Evolutionary conservation across 1,139 yeast genomes (phyloP).

Genomic region (Scheffersomyces illinoinensis): DNA sequence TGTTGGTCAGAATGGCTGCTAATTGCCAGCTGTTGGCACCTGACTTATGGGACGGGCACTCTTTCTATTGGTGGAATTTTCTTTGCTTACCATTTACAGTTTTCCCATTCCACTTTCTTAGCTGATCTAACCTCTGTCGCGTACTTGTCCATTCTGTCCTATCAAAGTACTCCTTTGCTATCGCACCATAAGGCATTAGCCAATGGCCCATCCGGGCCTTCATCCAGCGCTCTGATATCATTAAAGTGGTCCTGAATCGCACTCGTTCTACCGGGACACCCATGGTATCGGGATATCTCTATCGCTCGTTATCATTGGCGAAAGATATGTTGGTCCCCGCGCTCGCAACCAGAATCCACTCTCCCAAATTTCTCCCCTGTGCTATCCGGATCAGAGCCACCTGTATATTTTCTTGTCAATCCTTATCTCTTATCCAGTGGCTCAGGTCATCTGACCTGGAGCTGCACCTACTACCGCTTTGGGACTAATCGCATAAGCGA

Average conservation of each 20-base stretch:
- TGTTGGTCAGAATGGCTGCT: not conserved
- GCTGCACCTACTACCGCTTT: not conserved
- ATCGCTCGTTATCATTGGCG: not conserved
- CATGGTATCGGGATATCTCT: not conserved
- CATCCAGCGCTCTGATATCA: not conserved
- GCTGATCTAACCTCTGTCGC: not conserved
- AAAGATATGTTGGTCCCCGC: not conserved
- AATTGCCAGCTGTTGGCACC: not conserved
- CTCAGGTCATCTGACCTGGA: not conserved
- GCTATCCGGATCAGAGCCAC: not conserved
- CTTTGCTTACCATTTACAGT: not conserved
- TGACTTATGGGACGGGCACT: not conserved
- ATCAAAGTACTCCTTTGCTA: not conserved
- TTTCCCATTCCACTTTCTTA: not conserved
- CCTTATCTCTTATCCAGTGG: not conserved
- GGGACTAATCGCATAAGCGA: not conserved
- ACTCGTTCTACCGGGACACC: slow-evolving; percentile 4
- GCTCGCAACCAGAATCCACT: not conserved
- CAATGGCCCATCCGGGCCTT: not conserved
- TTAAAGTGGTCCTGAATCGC: not conserved
- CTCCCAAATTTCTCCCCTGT: not conserved
- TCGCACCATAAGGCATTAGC: not conserved
- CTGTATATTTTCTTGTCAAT: not conserved
- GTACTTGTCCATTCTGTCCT: not conserved
- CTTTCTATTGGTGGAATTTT: not conserved